Base-by-base conservation (phyloP, 208 protist species). In the Trypanosomatidae sp. region DNA sequence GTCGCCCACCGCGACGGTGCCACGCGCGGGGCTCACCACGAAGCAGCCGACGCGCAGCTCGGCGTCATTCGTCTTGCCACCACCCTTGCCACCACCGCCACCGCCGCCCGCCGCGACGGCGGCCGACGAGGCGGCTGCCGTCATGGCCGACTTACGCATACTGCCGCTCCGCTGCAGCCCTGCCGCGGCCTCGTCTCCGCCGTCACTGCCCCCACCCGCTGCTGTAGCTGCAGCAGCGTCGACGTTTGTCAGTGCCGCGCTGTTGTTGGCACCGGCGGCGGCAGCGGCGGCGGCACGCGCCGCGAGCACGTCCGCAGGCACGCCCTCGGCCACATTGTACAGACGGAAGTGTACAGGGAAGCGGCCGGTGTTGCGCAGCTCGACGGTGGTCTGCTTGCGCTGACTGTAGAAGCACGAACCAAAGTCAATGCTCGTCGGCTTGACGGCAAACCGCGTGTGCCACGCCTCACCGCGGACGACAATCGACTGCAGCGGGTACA, bases 381-480 rank as follows among this genome's bases (percentile, higher is more conserved):
- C 90, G 43, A 98, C 84, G 13, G 61, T 71, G 26, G 70, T 40
- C 52, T 83, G 51, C 49, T 87, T 86, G 30, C 69, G 68, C 40
- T 94, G 77, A 33, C 87, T 66, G 40, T 66, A 75, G 45, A 94
- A 57, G 54, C 96, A 90, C 50, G 92, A 90, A 21, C 96, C 96
- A 65, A 98, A 98, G 70, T 94, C 91, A 52, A 98, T 79, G 35
- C 56, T 72, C n/a, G 67, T 59, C 22, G 96, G 96, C 45, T 87
- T 76, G 7, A 97, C 59, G n/a, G 60, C 33, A 57, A 78, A 97
- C 37, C 69, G 66, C 13, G 72, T 95, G 67, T 92, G 94, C 72
- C 87, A 85, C 24, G 80, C 77, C 56, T 92, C 74, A n/a, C 81
- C 91, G 10, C 15, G 66, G 2, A 97, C 33, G 26, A 67, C 57